Evolutionary conservation across 441 rosid species (phyloP).

Genomic region (Kokia cookei): DNA sequence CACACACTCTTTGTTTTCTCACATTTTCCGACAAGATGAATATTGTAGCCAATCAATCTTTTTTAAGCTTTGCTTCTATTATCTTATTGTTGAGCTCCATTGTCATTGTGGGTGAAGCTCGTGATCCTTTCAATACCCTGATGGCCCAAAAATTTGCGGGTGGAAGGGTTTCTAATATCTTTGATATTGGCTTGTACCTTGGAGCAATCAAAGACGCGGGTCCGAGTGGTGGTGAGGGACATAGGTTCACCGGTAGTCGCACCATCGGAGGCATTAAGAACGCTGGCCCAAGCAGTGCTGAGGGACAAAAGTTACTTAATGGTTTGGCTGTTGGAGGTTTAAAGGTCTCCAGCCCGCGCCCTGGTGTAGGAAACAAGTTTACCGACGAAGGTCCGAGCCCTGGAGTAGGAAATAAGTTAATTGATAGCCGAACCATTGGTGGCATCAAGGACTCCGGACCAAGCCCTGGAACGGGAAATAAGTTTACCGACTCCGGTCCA

Average conservation of each 20-base stretch:
- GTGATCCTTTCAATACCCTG: neutral
- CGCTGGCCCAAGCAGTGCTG: neutral
- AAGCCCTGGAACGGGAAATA: neutral
- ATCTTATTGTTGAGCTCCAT: neutral
- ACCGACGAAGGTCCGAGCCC: neutral
- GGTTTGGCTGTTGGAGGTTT: neutral
- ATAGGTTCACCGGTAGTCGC: neutral
- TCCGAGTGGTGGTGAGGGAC: neutral
- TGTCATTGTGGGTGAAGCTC: neutral
- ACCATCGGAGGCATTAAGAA: neutral
- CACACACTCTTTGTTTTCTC: neutral
- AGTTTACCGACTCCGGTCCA: neutral
- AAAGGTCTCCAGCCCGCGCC: neutral
- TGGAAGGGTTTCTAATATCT: neutral
- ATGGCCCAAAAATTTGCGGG: neutral
- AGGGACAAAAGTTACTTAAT: neutral
- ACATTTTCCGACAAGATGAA: neutral
- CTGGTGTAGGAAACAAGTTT: neutral
- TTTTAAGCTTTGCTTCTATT: neutral
- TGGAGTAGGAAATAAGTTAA: neutral
- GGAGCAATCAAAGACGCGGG: neutral
- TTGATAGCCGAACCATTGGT: neutral
- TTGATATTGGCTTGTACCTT: neutral
- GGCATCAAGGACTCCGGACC: neutral
- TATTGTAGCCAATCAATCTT: neutral